Base-by-base conservation (phyloP, 2,329 filamentous ascomycete genomes). In the Epichloe glyceriae region DNA sequence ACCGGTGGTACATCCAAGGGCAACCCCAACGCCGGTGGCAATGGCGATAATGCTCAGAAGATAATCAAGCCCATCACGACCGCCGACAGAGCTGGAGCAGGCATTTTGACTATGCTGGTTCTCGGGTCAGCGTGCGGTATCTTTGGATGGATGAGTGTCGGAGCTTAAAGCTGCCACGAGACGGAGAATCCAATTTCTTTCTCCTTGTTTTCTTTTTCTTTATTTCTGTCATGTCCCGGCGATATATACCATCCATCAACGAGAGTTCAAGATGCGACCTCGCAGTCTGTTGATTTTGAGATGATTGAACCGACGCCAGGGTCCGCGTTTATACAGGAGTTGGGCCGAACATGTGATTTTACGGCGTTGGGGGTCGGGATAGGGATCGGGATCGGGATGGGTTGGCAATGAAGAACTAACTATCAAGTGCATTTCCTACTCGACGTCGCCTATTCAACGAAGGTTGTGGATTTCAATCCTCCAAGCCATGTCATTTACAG, bases 1-100 rank as follows among this genome's bases (percentile, higher is more conserved):
- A 70, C 68, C 2, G 79, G 78, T 47, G 80, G 79, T 50, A 80
- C 70, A 1, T 74, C 71, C 43, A 59, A 62, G 55, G 72, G 73
- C 34, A 64, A 75, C 50, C 64, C 65, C 4, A 66, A 71, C 52
- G 72, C 72, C 4, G 70, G 68, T 19, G 63, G 63, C 22, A 62
- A 65, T 33, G 63, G 65, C 51, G 63, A 68, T 38, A 60, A 62
- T 17, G 67, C 68, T 35, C 57, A 61, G 37, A 60, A 61, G 49
- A 50, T 61, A 19, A 55, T 59, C 15, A 58, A 59, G 49, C 65
- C 69, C 11, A 64, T 75, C 40, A 71, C 67, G 5, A 67, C 67
- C 17, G 70, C 62, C 26, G 73, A 75, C 53, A 67, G 62, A 56
- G 73, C 72, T 0, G 73, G 73, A 10, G 73, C 73, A 5, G 69